Conservation (phyloP, 1,139 yeast genomes). For the Sugiyamaella novakii region DNA sequence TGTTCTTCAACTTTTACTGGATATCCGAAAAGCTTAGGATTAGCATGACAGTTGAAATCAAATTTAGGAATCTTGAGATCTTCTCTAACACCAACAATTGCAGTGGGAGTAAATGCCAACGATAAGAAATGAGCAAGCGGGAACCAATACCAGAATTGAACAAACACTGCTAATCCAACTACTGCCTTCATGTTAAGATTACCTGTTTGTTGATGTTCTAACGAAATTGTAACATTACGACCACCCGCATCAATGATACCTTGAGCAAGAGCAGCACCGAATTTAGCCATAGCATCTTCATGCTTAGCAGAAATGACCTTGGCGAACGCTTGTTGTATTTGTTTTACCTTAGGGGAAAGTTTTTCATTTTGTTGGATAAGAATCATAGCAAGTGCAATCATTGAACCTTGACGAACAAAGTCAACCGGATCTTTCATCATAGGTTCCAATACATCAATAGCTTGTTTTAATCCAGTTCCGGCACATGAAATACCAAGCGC, state of each 20-base stretch:
- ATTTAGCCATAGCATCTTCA: constrained; percentile 95
- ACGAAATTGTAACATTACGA: constrained; percentile 89
- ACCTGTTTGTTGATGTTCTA: constrained; percentile 89
- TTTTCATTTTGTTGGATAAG: constrained; percentile 92
- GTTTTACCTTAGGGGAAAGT: constrained; percentile 75
- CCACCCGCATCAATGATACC: constrained; percentile 99
- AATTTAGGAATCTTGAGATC: constrained; percentile 88
- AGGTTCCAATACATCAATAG: constrained; percentile 90
- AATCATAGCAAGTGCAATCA: constrained; percentile 90
- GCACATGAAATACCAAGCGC: constrained; percentile 98
- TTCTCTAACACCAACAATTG: constrained; percentile 81
- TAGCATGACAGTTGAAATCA: constrained; percentile 77
- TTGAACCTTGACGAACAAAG: constrained; percentile 97
- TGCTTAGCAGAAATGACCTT: constrained; percentile 81
- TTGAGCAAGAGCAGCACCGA: constrained; percentile 96
- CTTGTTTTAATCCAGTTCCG: constrained; percentile 86
- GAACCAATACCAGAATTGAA: constrained; percentile 99
- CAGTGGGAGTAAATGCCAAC: constrained; percentile 89
- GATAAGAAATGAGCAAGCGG: constrained; percentile 93
- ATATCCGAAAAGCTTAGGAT: constrained; percentile 77
- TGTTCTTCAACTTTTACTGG: constrained; percentile 87
- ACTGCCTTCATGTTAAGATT: constrained; percentile 88
- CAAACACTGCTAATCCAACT: constrained; percentile 86
- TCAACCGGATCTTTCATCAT: constrained; percentile 93
- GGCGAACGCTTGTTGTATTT: constrained; percentile 72